Percentiles rank a stretch among this genome's conserved stretches.
Conservation (phyloP, 2,329 filamentous ascomycete species). For the Neospermospora avenae region DNA sequence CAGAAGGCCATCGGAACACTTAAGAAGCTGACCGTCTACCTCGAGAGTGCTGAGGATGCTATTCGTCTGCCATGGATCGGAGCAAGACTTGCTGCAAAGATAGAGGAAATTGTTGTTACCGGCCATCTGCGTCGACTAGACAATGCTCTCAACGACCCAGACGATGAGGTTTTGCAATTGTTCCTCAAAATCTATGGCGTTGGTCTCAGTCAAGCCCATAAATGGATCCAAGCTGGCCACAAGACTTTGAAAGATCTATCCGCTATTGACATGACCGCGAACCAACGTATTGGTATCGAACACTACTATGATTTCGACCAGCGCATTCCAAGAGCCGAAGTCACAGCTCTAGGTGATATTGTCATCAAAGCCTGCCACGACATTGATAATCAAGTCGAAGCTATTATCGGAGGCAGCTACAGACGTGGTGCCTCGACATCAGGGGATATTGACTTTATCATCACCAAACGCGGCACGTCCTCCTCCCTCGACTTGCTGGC, state of each 20-base stretch:
- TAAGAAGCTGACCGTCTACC: constrained; percentile 58
- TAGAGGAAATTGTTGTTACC: constrained; percentile 82
- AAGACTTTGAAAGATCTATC: constrained; percentile 70
- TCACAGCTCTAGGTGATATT: constrained; percentile 63
- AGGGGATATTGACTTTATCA: constrained; percentile 81
- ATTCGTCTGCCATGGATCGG: constrained; percentile 66
- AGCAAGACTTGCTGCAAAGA: constrained; percentile 71
- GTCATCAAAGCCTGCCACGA: constrained; percentile 56
- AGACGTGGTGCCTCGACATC: constrained; percentile 71
- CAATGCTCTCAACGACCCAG: constrained; percentile 62
- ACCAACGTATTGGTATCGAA: constrained; percentile 73
- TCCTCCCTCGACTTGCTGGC: constrained; percentile 54
- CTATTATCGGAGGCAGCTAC: constrained; percentile 81
- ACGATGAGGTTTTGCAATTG: constrained; percentile 59
- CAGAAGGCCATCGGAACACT: constrained; percentile 73
- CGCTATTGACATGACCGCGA: constrained; percentile 57
- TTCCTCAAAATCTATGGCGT: constrained; percentile 82
- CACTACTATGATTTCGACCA: constrained; percentile 76
- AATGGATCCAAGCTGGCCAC: constrained; percentile 74
- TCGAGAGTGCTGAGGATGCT: constrained; percentile 69
- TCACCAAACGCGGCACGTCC: constrained; percentile 63
- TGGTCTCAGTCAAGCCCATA: constrained; percentile 64
- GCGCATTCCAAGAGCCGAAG: constrained; percentile 75
- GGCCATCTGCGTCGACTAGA: constrained; percentile 70
- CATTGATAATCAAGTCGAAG: constrained; percentile 62